Evolutionary conservation across 2,329 filamentous ascomycete genomes (phyloP).

Genomic region (Cercospora canescens): DNA sequence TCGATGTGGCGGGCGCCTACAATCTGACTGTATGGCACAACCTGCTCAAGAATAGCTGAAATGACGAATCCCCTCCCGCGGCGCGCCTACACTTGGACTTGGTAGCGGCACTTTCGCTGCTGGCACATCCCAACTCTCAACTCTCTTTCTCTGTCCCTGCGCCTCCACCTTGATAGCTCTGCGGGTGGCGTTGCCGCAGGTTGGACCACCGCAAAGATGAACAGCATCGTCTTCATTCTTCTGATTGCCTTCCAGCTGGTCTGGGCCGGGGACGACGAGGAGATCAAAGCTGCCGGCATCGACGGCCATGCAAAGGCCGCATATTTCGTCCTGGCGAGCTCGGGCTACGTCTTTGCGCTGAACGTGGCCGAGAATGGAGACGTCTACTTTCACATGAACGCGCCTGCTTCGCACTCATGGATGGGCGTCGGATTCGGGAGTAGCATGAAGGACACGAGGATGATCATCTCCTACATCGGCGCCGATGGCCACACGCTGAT

Average conservation of each 20-base stretch:
- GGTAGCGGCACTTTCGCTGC: not conserved
- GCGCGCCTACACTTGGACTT: not conserved
- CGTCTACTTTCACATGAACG: constrained; percentile 35
- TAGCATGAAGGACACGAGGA: constrained; percentile 45
- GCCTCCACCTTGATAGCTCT: not conserved
- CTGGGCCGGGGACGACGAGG: constrained; percentile 18
- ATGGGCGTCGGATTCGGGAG: constrained; percentile 46
- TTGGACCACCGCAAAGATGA: constrained; percentile 13
- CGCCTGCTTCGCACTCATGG: constrained; percentile 43
- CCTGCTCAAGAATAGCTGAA: not conserved
- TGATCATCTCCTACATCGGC: constrained; percentile 47
- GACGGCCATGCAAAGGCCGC: constrained; percentile 26
- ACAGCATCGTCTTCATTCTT: constrained; percentile 9
- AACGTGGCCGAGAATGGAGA: constrained; percentile 33
- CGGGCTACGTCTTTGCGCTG: constrained; percentile 30
- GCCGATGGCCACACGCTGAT: constrained; percentile 37
- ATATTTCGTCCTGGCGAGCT: constrained; percentile 28
- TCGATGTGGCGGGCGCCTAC: constrained; percentile 7
- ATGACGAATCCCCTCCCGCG: not conserved
- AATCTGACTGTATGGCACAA: constrained; percentile 3
- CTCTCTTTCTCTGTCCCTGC: not conserved
- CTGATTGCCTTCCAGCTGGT: constrained; percentile 17
- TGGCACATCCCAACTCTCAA: not conserved
- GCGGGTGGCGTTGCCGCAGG: constrained; percentile 9
- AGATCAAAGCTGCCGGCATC: constrained; percentile 21